These are phyloP conservation scores for Oryza officinalis DNA, from an alignment of 176 grass and related monocot genomes.

Conservation along the genomic window DNA sequence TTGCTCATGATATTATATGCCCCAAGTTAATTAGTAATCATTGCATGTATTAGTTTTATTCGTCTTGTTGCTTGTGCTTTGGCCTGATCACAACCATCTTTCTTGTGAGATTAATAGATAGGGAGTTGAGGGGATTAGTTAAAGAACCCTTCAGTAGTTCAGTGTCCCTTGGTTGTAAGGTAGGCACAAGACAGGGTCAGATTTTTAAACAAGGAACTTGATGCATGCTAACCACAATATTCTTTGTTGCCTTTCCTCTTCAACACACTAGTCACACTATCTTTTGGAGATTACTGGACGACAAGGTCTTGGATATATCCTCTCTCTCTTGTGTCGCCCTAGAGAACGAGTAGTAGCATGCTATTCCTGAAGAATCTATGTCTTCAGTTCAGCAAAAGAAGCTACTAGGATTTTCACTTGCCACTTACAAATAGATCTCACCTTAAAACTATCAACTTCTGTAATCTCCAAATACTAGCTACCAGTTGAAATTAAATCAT, in stretches of 20 bases:
- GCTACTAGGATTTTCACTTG: background rate
- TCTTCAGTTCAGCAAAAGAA: background rate
- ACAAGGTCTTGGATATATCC: conserved; percentile 15
- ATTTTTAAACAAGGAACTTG: conserved; percentile 15
- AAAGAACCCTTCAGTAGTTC: background rate
- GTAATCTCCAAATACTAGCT: background rate
- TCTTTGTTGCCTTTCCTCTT: background rate
- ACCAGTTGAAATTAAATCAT: background rate
- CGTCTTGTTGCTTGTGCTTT: conserved; percentile 13
- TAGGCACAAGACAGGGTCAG: conserved; percentile 37
- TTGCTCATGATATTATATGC: background rate
- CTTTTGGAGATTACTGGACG: background rate
- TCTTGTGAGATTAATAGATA: background rate
- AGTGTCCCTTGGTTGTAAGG: conserved; percentile 49
- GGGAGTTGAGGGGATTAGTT: background rate
- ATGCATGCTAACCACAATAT: conserved; percentile 33
- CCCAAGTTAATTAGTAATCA: background rate
- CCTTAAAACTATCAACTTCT: background rate
- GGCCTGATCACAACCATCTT: background rate
- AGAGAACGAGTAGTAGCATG: background rate
- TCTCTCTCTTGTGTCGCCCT: background rate
- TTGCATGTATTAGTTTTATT: background rate
- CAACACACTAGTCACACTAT: background rate
- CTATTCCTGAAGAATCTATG: conserved; percentile 13
- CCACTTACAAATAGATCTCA: background rate